Evolutionary conservation across 768 basidiomycete species (phyloP), one percentile per base, ranked within the genome.

Genomic region (Lyophyllum semitale): DNA sequence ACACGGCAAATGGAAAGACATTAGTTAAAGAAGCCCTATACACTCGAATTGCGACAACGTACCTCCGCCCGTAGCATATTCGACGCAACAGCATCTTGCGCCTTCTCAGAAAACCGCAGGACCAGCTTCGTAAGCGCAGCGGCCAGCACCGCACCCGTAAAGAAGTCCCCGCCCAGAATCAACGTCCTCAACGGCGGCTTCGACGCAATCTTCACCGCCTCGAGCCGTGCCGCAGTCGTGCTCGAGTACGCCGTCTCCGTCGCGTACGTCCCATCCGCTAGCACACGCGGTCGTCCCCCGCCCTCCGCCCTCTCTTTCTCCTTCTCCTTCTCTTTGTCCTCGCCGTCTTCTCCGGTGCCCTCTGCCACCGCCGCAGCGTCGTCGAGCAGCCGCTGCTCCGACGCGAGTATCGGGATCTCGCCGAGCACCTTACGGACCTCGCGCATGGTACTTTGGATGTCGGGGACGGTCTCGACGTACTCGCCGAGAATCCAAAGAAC

Each of bases 401-500:
- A 88, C 1, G 96, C 93, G 43, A 98, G 73, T 51, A 99, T 98
- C 5, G 97, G 97, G n/a, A 99, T 90, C 75, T 99, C 97, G 13
- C 97, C 96, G 32, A 99, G 72, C 13, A 93, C 88, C 66, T 87
- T 86, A 52, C 95, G 79, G 41, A 98, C 78, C 69, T 93, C 91
- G 44, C 77, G 76, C 80, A 97, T 85, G 1, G 87, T 81, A 42
- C 71, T 77, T 55, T 85, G 79, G 57, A 98, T 91, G 55, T 91
- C 91, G 51, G 71, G 54, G 46, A 80, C 72, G 4, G 77, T 73
- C 59, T 87, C 84, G 35, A 91, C 87, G 63, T 98, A 99, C 73
- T 98, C 96, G 59, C 97, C 96, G n/a, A 98, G 79, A 60, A 98
- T 97, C 96, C 97, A 98, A 45, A 98, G 81, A 17, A 98, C 83